Evolutionary conservation across 176 grass and related monocot genomes (phyloP), one percentile per base, ranked within the genome.

Genomic region (Triticum monococcum): DNA sequence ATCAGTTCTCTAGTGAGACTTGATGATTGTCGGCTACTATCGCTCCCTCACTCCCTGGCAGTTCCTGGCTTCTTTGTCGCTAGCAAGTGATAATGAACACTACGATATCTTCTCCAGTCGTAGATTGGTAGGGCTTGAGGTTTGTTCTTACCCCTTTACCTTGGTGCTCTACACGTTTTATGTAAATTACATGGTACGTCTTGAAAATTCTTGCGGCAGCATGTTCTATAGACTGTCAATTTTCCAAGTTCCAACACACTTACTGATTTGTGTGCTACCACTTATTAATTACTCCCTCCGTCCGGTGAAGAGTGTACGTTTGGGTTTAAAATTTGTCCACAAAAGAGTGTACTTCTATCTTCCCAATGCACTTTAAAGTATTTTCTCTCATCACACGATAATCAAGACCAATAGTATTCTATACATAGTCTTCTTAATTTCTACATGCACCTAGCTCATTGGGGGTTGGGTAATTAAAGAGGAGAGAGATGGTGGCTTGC

Each of bases 21-120:
- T 57, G 2, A 11, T 83, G 54, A 73, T 83, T 56, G 18, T 85
- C 7, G 59, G 68, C 40, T 83, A 68, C 24, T 85, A 60, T 57
- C 18, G 18, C 18, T 57, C 54, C 2, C 2, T 57, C 18, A 18
- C 18, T 57, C 54, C 2, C 2, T 2, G 18, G 54, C 54, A 22
- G 50, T 54, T 54, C 16, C 16, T 17, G 50, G 16, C 50, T 59
- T 9, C 7, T 59, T 7, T 59, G 18, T 59, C 54, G 7, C 54
- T 59, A 59, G 54, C 54, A 59, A 59, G 54, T 59, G 54, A 2
- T 59, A 22, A 59, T 59, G 54, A 59, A 59, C 54, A 22, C 8
- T 7, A 59, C 54, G 54, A 9, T 7, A 59, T 59, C 18, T 59
- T 59, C 18, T 59, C 54, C 18, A 2, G 54, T 59, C 54, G 18